Evolutionary conservation across 2,329 filamentous ascomycete species (phyloP), one percentile per base, ranked within the genome.

Genomic region (Penicillium sp.): DNA sequence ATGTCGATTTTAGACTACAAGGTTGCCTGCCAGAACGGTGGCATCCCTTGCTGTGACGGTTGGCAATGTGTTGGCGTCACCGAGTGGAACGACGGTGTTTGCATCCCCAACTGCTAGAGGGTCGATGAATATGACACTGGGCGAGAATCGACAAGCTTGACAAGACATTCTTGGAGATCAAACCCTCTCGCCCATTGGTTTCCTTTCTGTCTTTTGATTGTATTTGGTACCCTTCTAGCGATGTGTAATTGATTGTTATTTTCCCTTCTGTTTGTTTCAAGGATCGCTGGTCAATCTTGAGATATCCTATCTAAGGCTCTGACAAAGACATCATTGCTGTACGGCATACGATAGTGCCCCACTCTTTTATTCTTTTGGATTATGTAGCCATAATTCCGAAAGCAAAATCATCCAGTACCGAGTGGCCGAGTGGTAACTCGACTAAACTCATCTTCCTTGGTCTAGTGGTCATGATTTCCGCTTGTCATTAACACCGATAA

Each of bases 381-480:
- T 11, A 31, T 31, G 12, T 15, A 15, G 29, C 14, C 29, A 31
- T 31, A 31, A 31, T 6, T 31, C 29, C 6, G 12, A 5, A 14
- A 1, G 11, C 27, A 5, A 12, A 31, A 31, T 31, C 29, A 31
- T 4, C 14, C 14, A 15, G 6, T 5, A 31, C 29, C 29, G 15
- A 31, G 29, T 31, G 29, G 29, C 15, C 29, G 29, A 31, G 29
- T 12, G 29, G 29, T 14, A 31, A 31, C 29, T 31, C 29, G 29
- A 31, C 29, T 31, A 60, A 60, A 49, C 48, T 6, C 35, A 51
- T 66, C 63, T 66, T 66, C 63, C 63, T 66, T 72, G 70, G 69
- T 71, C 69, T 73, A 73, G 70, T 72, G 69, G 70, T 72, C 69
- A 72, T 72, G 70, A 72, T 72, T 68, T 72, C 69, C 71, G 69